phyloP scores from a whole-genome alignment of 1,284 basidiomycete genomes.

The Heterobasidion occidentale region DNA sequence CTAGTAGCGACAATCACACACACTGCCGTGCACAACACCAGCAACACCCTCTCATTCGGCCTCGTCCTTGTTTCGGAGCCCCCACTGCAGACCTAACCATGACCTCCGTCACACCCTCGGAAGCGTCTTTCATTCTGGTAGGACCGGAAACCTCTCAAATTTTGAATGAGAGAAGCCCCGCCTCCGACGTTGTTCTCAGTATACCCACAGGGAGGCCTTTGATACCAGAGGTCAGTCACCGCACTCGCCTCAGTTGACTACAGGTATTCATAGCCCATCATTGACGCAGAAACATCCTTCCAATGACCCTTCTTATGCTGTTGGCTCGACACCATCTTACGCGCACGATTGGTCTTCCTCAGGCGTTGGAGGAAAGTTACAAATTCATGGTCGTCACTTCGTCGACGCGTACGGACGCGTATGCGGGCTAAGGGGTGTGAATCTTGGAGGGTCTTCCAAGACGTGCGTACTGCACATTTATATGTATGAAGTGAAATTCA shows the following conservation, averaged over 20 bases:
- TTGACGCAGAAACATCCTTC: conserved; percentile 31
- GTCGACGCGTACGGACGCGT: conserved; percentile 73
- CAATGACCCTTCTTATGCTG: conserved; percentile 27
- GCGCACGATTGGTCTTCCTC: conserved; percentile 67
- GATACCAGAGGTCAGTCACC: neutral
- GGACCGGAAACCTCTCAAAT: neutral
- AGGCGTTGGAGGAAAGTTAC: conserved; percentile 52
- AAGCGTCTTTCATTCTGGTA: conserved; percentile 3
- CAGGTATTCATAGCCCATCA: neutral
- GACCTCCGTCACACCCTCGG: neutral
- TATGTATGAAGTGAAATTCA: conserved; percentile 4
- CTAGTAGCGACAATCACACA: no score
- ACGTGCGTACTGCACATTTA: conserved; percentile 42
- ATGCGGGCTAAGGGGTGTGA: conserved; percentile 75
- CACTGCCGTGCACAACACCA: no score
- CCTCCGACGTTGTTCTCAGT: neutral
- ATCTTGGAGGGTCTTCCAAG: conserved; percentile 77
- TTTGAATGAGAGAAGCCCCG: neutral
- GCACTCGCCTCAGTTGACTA: neutral
- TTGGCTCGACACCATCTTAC: conserved; percentile 41
- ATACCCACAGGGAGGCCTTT: neutral
- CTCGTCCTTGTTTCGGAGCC: no score
- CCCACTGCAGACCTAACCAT: no score
- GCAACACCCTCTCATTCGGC: no score
- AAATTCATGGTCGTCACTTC: conserved; percentile 64